These are phyloP conservation scores for Cyclospora cayetanensis DNA, from an alignment of 169 alveolate genomes.

Conservation along the genomic window DNA sequence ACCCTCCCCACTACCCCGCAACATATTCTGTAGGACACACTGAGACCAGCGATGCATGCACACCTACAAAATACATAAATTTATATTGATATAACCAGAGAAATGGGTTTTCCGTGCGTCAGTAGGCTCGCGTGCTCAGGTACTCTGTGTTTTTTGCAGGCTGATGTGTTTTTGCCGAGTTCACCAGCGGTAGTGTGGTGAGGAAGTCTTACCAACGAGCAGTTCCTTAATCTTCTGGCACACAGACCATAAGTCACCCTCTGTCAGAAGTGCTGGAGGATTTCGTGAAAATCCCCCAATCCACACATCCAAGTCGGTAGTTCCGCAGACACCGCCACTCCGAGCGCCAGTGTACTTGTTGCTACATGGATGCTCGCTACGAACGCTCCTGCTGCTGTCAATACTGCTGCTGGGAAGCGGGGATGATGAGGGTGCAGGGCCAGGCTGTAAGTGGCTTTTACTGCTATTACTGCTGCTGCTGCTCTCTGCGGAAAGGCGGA, in stretches of 20 bases:
- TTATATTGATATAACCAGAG: neutral
- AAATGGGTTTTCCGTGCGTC: neutral
- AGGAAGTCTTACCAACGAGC: constrained; percentile 38
- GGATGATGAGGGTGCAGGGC: too few relatives aligned
- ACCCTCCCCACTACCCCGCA: neutral
- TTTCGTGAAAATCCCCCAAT: neutral
- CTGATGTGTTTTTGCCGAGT: neutral
- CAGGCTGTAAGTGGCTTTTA: too few relatives aligned
- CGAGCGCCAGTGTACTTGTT: too few relatives aligned
- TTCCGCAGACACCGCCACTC: too few relatives aligned
- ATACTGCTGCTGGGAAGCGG: too few relatives aligned
- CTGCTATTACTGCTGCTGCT: too few relatives aligned
- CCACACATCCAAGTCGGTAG: constrained; percentile 46
- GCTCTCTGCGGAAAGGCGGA: too few relatives aligned
- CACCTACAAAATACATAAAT: neutral
- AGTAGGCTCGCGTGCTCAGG: neutral
- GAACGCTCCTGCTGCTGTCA: too few relatives aligned
- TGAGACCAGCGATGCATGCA: neutral
- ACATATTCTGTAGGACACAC: neutral
- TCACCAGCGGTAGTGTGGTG: too few relatives aligned
- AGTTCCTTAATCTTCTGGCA: constrained; percentile 35
- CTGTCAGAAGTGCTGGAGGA: constrained; percentile 46
- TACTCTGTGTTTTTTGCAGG: neutral
- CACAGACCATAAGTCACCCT: constrained; percentile 27
- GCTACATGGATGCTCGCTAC: too few relatives aligned